phyloP scores from a whole-genome alignment of 106 monocot species.

The Narthecium ossifragum region DNA sequence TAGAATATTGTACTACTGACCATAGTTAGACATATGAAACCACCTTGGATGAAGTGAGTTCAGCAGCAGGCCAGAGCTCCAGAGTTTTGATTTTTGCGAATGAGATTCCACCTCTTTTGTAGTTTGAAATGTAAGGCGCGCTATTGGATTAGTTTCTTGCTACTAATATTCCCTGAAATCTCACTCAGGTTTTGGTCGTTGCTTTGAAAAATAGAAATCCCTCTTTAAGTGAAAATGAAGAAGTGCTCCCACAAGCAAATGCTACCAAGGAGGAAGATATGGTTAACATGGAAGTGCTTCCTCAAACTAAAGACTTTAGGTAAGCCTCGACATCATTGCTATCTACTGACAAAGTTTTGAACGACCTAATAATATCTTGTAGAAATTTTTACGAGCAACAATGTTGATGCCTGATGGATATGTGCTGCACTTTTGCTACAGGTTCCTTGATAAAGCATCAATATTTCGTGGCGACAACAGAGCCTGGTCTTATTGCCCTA shows the following conservation, averaged over 20 bases:
- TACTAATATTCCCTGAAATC: neutral
- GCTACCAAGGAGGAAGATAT: conserved; percentile 11
- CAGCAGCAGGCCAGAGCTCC: too few relatives aligned
- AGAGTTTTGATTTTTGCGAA: too few relatives aligned
- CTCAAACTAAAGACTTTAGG: conserved; percentile 33
- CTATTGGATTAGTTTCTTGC: too few relatives aligned
- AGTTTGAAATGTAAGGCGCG: too few relatives aligned
- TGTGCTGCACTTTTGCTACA: neutral
- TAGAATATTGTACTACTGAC: too few relatives aligned
- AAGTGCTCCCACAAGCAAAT: conserved; percentile 16
- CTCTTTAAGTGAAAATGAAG: conserved; percentile 18
- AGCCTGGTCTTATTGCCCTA: conserved; percentile 44
- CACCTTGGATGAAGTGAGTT: too few relatives aligned
- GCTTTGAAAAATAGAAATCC: conserved; percentile 56
- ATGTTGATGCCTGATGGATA: neutral
- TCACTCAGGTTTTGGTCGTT: conserved; percentile 52
- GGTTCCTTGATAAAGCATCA: conserved; percentile 37
- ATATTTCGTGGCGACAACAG: conserved; percentile 16
- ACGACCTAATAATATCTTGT: neutral
- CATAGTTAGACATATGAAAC: too few relatives aligned
- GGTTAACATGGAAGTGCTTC: conserved; percentile 19
- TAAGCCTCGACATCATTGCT: conserved; percentile 3
- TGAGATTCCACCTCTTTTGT: neutral
- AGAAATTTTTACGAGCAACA: neutral
- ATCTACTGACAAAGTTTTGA: neutral